Evolutionary conservation across 164 flowering plant genomes (phyloP).

Genomic region (Liriodendron chinense): DNA sequence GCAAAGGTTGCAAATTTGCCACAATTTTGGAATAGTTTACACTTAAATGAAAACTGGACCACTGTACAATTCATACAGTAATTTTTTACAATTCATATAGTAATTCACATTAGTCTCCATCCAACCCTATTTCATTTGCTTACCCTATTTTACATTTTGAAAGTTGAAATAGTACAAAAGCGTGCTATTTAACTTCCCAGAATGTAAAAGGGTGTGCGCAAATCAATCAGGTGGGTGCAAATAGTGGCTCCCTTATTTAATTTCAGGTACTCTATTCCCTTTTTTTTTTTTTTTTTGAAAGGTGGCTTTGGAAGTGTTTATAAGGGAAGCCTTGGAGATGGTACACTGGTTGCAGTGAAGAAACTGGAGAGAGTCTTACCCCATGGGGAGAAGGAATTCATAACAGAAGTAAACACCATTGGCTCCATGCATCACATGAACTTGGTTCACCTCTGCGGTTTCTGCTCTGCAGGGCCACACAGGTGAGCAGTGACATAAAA

Average conservation of each 20-base stretch:
- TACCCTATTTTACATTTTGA: too few species aligned
- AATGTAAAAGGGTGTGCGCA: too few species aligned
- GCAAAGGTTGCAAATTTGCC: too few species aligned
- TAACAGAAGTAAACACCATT: conserved; percentile 86
- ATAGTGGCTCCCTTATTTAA: background rate
- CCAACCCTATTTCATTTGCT: too few species aligned
- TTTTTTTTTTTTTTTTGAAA: conserved; percentile 8
- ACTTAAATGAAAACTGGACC: too few species aligned
- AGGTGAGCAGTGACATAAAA: conserved; percentile 36
- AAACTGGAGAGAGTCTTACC: conserved; percentile 77
- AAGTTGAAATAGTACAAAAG: too few species aligned
- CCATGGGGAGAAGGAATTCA: conserved; percentile 88
- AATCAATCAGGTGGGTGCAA: background rate
- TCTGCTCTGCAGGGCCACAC: conserved; percentile 82
- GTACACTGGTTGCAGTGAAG: conserved; percentile 82
- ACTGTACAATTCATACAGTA: too few species aligned
- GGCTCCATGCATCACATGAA: conserved; percentile 98
- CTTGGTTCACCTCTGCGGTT: conserved; percentile 86
- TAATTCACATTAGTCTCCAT: too few species aligned
- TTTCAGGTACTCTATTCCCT: background rate
- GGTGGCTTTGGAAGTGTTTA: conserved; percentile 94
- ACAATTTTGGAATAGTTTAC: too few species aligned
- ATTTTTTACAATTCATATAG: too few species aligned
- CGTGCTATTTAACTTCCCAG: too few species aligned
- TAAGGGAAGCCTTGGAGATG: conserved; percentile 76